Evolutionary conservation across 164 flowering plant genomes (phyloP).

Genomic region (Sedum album): DNA sequence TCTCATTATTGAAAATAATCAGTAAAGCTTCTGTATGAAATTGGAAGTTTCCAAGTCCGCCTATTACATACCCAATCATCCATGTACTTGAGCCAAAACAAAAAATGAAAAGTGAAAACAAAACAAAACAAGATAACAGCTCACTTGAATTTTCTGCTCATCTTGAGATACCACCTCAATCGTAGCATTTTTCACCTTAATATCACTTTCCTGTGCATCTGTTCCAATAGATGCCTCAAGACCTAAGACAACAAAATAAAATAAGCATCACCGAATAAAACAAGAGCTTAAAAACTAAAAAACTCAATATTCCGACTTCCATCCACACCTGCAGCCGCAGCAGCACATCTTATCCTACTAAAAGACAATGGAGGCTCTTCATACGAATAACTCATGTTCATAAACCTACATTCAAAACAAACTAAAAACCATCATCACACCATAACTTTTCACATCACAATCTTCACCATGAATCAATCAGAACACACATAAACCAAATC

Average conservation of each 20-base stretch:
- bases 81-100: no score
- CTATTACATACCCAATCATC: no score
- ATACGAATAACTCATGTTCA: slow-evolving; percentile 7
- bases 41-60: no score
- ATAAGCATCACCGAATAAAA: not conserved
- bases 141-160: slow-evolving; percentile 47
- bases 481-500: not conserved
- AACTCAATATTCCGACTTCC: not conserved
- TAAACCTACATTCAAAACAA: slow-evolving; percentile 16
- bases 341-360: slow-evolving; percentile 23
- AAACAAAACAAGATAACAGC: slow-evolving; percentile 4
- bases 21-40: no score
- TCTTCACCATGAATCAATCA: no score
- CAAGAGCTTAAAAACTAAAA: not conserved
- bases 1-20: not conserved
- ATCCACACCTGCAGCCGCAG: slow-evolving; percentile 40
- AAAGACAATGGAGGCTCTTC: slow-evolving; percentile 11
- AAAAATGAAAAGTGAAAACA: no score
- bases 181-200: slow-evolving; percentile 31
- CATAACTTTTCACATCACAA: no score
- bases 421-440: no score
- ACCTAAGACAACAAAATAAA: slow-evolving; percentile 26
- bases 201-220: slow-evolving; percentile 22
- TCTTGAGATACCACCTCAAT: slow-evolving; percentile 48
- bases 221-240: slow-evolving; percentile 37